Evolutionary conservation across 1,139 yeast species (phyloP).

Genomic region (Suhomyces kunorum): DNA sequence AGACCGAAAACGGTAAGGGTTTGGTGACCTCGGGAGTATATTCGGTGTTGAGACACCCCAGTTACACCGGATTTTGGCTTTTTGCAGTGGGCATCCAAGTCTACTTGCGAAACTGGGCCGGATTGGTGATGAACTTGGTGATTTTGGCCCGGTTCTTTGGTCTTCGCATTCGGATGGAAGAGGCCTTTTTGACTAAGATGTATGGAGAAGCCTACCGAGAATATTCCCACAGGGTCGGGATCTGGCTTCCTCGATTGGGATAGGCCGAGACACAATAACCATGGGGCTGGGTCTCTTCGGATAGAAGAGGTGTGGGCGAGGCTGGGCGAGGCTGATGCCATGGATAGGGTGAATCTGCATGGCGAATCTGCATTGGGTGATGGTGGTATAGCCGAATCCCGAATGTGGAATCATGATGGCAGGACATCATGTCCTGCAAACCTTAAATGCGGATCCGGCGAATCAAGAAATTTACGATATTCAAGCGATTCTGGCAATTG

Average conservation of each 20-base stretch:
- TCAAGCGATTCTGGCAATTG: no score
- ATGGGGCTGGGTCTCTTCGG: background rate
- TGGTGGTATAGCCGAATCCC: no score
- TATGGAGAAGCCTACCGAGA: slow-evolving; percentile 32
- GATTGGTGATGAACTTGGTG: slow-evolving; percentile 20
- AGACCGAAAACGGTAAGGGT: slow-evolving; percentile 13
- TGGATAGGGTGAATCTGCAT: no score
- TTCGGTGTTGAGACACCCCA: slow-evolving; percentile 38
- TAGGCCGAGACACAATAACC: background rate
- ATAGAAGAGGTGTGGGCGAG: slow-evolving; percentile 3
- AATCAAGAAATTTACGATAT: no score
- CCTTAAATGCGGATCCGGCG: no score
- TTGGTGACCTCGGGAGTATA: slow-evolving; percentile 39
- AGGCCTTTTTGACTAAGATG: slow-evolving; percentile 31
- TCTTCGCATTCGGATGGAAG: slow-evolving; percentile 41
- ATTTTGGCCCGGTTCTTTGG: slow-evolving; percentile 33
- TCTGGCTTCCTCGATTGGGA: slow-evolving; percentile 30
- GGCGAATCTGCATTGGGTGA: no score
- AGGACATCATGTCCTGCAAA: no score
- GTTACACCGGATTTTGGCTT: slow-evolving; percentile 46
- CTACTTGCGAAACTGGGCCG: slow-evolving; percentile 28
- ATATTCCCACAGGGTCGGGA: slow-evolving; percentile 28
- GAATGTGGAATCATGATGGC: no score
- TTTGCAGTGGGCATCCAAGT: slow-evolving; percentile 39
- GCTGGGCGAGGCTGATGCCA: no score